phyloP scores from a whole-genome alignment of 345 rosid species.

The Lenwebbia sp. region DNA sequence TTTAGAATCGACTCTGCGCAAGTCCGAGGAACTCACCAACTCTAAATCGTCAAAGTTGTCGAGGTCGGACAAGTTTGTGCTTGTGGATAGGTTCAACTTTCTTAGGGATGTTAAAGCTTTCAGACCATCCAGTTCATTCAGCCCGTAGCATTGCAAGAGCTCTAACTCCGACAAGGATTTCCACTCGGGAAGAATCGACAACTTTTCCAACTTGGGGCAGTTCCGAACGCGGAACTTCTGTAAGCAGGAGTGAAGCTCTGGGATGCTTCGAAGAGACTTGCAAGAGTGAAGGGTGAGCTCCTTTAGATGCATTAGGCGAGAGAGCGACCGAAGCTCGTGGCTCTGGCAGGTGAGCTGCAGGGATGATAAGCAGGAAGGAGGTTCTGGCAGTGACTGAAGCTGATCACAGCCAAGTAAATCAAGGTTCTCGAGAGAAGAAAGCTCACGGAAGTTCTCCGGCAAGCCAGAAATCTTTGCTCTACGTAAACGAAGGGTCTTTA shows the following conservation, averaged over 20 bases:
- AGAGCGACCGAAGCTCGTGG: rapidly evolving
- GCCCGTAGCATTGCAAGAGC: not conserved
- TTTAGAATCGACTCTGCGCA: too few species aligned
- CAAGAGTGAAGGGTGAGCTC: not conserved
- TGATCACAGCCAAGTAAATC: not conserved
- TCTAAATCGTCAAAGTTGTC: not conserved
- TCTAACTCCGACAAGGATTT: not conserved
- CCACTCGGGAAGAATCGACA: not conserved
- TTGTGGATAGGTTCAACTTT: not conserved
- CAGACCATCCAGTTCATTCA: not conserved
- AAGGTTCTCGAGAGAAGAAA: not conserved
- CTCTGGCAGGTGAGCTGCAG: not conserved
- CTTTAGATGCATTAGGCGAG: not conserved
- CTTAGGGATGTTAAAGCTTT: not conserved
- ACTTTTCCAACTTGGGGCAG: rapidly evolving
- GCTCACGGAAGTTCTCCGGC: not conserved
- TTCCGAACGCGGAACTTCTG: not conserved
- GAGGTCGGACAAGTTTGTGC: not conserved
- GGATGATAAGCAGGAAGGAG: not conserved
- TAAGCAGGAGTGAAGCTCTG: not conserved
- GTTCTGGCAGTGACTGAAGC: not conserved
- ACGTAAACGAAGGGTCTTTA: not conserved
- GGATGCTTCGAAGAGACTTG: not conserved
- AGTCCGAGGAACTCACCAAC: not conserved
- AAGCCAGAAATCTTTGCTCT: not conserved